phyloP scores from a whole-genome alignment of 306 rosid genomes.

The Cucumis hystrix region DNA sequence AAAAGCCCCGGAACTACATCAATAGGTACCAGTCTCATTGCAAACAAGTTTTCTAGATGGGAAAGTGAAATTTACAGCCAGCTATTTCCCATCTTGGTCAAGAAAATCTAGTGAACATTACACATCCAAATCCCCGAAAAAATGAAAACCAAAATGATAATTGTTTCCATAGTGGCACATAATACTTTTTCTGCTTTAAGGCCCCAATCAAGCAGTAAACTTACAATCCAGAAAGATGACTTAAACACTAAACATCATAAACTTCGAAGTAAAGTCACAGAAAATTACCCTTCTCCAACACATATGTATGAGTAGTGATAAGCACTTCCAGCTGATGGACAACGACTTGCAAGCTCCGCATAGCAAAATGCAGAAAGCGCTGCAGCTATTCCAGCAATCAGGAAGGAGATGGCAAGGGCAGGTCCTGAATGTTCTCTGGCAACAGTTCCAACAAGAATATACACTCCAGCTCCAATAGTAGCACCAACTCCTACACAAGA shows the following conservation, averaged over 20 bases:
- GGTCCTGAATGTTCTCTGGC: constrained; percentile 95
- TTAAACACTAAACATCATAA: neutral
- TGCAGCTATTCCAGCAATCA: constrained; percentile 86
- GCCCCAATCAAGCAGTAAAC: neutral
- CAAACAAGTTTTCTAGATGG: neutral
- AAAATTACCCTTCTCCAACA: constrained; percentile 81
- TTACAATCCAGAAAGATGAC: neutral
- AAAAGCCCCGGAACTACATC: neutral
- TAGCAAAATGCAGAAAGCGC: constrained; percentile 93
- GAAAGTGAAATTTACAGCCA: neutral
- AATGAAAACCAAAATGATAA: neutral
- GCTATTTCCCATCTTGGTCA: neutral
- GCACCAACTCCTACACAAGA: constrained; percentile 70
- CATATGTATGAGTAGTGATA: constrained; percentile 91
- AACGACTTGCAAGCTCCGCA: constrained; percentile 90
- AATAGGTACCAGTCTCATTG: neutral
- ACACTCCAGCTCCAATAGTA: constrained; percentile 94
- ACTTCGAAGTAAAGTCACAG: neutral
- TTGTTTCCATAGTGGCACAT: neutral
- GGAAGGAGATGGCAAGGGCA: constrained; percentile 60
- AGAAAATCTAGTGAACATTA: neutral
- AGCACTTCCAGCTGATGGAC: constrained; percentile 99
- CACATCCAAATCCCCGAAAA: neutral
- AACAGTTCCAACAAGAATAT: constrained; percentile 92
- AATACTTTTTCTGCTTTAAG: neutral